Percentiles rank a stretch among this genome's conserved stretches.
Evolutionary conservation across 2,329 filamentous ascomycete species (phyloP).

Genomic region (Talaromyces sp.): DNA sequence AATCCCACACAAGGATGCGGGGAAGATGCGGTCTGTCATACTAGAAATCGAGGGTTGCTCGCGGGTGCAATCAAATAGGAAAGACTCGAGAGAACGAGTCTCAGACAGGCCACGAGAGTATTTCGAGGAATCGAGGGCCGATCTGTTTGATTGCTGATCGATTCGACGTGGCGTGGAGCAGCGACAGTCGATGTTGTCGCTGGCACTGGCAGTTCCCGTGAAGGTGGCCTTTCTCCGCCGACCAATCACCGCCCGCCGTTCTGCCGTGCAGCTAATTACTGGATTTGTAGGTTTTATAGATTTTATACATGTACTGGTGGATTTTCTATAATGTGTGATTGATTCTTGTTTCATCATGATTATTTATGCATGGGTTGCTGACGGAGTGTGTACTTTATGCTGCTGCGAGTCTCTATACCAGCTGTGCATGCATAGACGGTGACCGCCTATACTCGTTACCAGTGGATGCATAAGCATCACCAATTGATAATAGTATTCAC

Average conservation of each 20-base stretch:
- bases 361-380: background rate
- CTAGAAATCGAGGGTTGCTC: slow-evolving; percentile 12
- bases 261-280: slow-evolving; percentile 14
- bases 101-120: slow-evolving; percentile 10
- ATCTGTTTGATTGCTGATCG: slow-evolving; percentile 5
- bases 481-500: too few relatives aligned
- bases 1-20: slow-evolving; percentile 10
- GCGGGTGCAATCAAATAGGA: background rate
- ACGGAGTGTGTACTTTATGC: background rate
- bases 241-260: slow-evolving; percentile 26
- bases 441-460: too few relatives aligned
- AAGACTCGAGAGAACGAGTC: background rate
- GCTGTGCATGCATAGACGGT: too few relatives aligned
- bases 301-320: background rate
- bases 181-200: slow-evolving; percentile 6
- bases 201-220: slow-evolving; percentile 10
- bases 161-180: slow-evolving; percentile 13
- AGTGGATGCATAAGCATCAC: too few relatives aligned
- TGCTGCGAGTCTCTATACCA: background rate
- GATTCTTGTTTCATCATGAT: background rate
- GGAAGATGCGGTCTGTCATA: slow-evolving; percentile 12
- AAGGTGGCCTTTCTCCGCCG: slow-evolving; percentile 32
- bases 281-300: background rate
- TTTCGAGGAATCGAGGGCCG: slow-evolving; percentile 4
- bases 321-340: background rate